Evolutionary conservation across 352 stramenopile genomes (phyloP).

Genomic region (Globisporangium iwayamae): DNA sequence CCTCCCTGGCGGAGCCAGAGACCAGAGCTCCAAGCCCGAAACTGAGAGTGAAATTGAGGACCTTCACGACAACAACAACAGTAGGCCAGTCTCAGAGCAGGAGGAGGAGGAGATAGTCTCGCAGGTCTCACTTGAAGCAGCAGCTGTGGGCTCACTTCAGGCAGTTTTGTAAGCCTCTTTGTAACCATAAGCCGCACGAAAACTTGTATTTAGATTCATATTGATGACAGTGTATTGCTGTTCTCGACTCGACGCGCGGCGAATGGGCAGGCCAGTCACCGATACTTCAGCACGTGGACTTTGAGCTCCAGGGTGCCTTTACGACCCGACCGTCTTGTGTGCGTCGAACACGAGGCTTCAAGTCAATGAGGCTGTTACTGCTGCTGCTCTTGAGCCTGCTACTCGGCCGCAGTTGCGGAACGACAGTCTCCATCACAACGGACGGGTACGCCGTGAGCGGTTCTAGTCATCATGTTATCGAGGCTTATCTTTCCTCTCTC

Average conservation of each 20-base stretch:
- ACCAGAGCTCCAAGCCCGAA: conserved; percentile 9
- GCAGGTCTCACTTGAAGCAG: no score
- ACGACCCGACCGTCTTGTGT: neutral
- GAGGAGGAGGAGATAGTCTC: neutral
- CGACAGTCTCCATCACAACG: neutral
- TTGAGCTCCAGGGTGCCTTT: neutral
- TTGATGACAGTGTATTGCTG: neutral
- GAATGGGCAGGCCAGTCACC: neutral
- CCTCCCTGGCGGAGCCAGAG: conserved; percentile 6
- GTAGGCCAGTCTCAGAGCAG: conserved; percentile 30
- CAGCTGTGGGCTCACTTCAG: neutral
- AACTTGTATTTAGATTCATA: neutral
- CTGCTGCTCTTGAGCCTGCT: neutral
- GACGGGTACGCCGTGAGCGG: neutral
- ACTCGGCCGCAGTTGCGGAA: neutral
- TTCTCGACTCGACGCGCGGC: neutral
- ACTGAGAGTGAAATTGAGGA: conserved; percentile 20
- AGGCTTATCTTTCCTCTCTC: neutral
- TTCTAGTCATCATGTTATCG: neutral
- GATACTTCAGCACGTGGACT: neutral
- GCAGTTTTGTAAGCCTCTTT: conserved; percentile 12
- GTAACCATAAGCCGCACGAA: neutral
- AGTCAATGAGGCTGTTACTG: neutral
- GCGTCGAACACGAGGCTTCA: neutral
- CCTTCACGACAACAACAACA: conserved; percentile 51